These are phyloP conservation scores for Boechera divaricarpa DNA, from an alignment of 345 rosid species.

Conservation along the genomic window DNA sequence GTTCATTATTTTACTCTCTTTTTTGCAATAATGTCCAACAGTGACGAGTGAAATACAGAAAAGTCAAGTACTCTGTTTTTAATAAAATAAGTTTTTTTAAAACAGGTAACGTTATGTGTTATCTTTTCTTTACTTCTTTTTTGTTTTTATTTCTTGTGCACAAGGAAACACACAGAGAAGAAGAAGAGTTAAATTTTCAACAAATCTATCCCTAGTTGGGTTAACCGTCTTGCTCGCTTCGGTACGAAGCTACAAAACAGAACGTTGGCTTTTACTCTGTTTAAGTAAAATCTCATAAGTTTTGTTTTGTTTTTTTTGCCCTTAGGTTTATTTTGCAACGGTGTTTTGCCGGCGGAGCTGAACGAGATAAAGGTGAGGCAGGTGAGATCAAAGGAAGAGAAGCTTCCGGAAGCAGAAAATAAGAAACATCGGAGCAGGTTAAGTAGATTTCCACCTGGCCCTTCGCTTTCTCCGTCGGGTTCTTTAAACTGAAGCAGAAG, in stretches of 20 bases:
- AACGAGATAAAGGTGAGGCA: constrained; percentile 72
- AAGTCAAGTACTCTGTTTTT: too few species aligned
- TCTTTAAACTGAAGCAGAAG: constrained; percentile 54
- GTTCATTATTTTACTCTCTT: too few species aligned
- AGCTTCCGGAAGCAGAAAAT: constrained; percentile 57
- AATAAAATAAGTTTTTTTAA: too few species aligned
- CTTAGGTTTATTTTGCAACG: constrained; percentile 84
- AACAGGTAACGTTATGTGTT: too few species aligned
- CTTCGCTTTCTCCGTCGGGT: constrained; percentile 66
- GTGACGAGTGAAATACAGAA: too few species aligned
- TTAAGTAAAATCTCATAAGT: constrained; percentile 4
- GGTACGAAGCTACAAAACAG: constrained; percentile 55
- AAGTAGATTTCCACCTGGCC: constrained; percentile 51
- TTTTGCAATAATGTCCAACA: too few species aligned
- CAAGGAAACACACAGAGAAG: too few species aligned
- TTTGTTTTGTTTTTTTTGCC: neutral
- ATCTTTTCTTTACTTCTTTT: too few species aligned
- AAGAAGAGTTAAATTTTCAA: too few species aligned
- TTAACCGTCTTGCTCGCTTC: constrained; percentile 96
- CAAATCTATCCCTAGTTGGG: constrained; percentile 89
- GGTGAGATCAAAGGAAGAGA: constrained; percentile 54
- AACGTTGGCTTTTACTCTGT: constrained; percentile 20
- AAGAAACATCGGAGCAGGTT: constrained; percentile 78
- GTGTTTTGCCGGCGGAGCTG: constrained; percentile 86
- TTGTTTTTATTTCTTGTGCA: too few species aligned